phyloP scores from a whole-genome alignment of 768 basidiomycete genomes.

The Trametes gibbosa region DNA sequence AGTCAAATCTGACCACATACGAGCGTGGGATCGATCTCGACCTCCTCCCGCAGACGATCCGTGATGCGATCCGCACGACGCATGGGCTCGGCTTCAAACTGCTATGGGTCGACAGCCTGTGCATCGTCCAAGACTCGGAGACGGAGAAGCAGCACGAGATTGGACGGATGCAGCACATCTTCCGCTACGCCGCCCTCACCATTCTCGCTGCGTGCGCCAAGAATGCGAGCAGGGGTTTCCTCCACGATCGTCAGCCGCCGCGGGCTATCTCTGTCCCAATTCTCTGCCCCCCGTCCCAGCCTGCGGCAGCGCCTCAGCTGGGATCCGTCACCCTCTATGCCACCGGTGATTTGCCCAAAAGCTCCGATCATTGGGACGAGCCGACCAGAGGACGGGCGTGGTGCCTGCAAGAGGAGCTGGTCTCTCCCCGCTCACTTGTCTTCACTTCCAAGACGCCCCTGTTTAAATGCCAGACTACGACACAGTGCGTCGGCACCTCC shows the following conservation, averaged over 20 bases:
- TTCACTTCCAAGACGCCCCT: constrained; percentile 13
- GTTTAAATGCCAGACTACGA: constrained; percentile 6
- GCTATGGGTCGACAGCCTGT: constrained; percentile 16
- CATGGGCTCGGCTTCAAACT: constrained; percentile 6
- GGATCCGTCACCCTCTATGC: neutral
- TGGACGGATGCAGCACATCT: neutral
- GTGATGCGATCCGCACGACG: constrained; percentile 5
- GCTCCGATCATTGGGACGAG: constrained; percentile 2
- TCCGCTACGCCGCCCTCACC: constrained; percentile 4
- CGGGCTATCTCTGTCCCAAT: neutral
- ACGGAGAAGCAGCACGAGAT: constrained; percentile 8
- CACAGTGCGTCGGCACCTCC: neutral
- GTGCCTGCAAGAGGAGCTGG: constrained; percentile 12
- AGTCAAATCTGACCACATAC: neutral
- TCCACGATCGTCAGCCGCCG: neutral
- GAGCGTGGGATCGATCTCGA: neutral
- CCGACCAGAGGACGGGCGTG: constrained; percentile 7
- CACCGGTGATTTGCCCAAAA: neutral
- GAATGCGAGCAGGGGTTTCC: constrained; percentile 2
- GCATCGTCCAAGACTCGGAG: constrained; percentile 13
- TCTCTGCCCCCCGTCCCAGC: neutral
- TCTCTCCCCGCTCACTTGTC: constrained; percentile 5
- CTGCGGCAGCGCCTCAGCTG: neutral
- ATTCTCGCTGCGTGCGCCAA: constrained; percentile 11
- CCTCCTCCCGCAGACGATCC: constrained; percentile 9